These are phyloP conservation scores for Magnaporthales sp. DNA, from an alignment of 2,329 filamentous ascomycete species.

Conservation along the genomic window DNA sequence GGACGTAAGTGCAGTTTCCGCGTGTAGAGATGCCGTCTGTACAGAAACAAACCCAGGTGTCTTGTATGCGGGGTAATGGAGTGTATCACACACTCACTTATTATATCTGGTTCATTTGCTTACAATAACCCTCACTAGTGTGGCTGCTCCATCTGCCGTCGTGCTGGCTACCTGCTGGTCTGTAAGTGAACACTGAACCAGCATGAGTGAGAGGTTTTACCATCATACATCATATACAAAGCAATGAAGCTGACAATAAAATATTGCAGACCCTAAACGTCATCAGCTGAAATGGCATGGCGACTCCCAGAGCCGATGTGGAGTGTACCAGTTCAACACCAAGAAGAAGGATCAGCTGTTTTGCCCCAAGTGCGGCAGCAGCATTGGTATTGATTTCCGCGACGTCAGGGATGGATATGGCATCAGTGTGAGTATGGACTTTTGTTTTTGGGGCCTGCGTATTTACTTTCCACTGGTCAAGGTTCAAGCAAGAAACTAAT, in stretches of 20 bases:
- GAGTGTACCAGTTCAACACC: slow-evolving; percentile 35
- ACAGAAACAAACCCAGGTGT: too few species aligned
- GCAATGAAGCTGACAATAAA: not conserved
- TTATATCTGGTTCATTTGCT: too few species aligned
- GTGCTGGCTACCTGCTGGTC: slow-evolving; percentile 42
- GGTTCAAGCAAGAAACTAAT: not conserved
- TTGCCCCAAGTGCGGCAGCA: slow-evolving; percentile 36
- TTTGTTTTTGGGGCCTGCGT: not conserved
- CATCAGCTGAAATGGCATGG: slow-evolving; percentile 33
- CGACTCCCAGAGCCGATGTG: slow-evolving; percentile 24
- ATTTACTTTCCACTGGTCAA: not conserved
- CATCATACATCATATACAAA: too few species aligned
- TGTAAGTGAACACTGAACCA: slow-evolving; percentile 22
- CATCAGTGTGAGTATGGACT: slow-evolving; percentile 27
- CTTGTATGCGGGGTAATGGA: too few species aligned
- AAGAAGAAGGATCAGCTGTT: slow-evolving; percentile 39
- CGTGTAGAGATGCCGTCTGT: too few species aligned
- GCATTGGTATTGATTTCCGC: slow-evolving; percentile 37
- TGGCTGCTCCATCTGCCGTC: slow-evolving; percentile 43
- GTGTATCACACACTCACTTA: too few species aligned
- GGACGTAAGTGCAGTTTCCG: slow-evolving; percentile 1
- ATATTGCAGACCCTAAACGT: slow-evolving; percentile 25
- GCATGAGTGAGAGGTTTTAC: too few species aligned
- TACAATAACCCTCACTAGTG: slow-evolving; percentile 21
- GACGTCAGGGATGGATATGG: slow-evolving; percentile 25